These are phyloP conservation scores for Fulvia fulva DNA, from an alignment of 2,329 filamentous ascomycete genomes.

Conservation along the genomic window DNA sequence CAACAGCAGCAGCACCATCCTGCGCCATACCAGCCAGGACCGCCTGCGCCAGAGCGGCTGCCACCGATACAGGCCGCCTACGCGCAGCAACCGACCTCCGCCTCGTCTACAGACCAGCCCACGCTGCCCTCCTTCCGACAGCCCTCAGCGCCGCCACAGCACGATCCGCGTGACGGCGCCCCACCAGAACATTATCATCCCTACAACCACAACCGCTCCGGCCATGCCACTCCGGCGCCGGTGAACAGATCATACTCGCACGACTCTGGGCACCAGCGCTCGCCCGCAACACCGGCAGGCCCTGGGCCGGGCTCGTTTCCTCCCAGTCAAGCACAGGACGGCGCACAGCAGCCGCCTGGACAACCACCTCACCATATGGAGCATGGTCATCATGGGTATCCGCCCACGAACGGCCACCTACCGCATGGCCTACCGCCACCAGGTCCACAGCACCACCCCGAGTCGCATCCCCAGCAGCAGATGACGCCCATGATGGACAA, in stretches of 20 bases:
- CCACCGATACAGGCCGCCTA: slow-evolving; percentile 26
- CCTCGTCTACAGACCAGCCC: slow-evolving; percentile 23
- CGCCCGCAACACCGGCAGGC: slow-evolving; percentile 34
- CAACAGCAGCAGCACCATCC: slow-evolving; percentile 18
- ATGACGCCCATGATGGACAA: slow-evolving; percentile 30
- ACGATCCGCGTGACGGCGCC: slow-evolving; percentile 25
- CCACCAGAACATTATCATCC: slow-evolving; percentile 24
- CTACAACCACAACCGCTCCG: slow-evolving; percentile 31
- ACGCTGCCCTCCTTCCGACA: slow-evolving; percentile 28
- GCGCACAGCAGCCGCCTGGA: slow-evolving; percentile 21
- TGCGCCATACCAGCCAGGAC: slow-evolving; percentile 5
- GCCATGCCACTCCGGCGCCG: slow-evolving; percentile 34
- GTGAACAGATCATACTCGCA: slow-evolving; percentile 33
- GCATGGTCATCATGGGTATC: slow-evolving; percentile 32
- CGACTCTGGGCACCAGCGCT: slow-evolving; percentile 32
- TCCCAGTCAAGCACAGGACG: slow-evolving; percentile 20
- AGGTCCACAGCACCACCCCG: slow-evolving; percentile 21
- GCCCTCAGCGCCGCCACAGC: slow-evolving; percentile 20
- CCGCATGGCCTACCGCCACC: slow-evolving; percentile 25
- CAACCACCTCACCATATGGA: slow-evolving; percentile 26
- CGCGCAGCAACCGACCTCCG: slow-evolving; percentile 19
- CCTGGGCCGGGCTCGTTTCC: slow-evolving; percentile 14
- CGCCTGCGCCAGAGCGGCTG: slow-evolving; percentile 18
- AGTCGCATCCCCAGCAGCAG: slow-evolving; percentile 25
- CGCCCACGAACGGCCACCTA: slow-evolving; percentile 26